Conservation (phyloP, 2,329 filamentous ascomycete species). For the Alternaria conjuncta region DNA sequence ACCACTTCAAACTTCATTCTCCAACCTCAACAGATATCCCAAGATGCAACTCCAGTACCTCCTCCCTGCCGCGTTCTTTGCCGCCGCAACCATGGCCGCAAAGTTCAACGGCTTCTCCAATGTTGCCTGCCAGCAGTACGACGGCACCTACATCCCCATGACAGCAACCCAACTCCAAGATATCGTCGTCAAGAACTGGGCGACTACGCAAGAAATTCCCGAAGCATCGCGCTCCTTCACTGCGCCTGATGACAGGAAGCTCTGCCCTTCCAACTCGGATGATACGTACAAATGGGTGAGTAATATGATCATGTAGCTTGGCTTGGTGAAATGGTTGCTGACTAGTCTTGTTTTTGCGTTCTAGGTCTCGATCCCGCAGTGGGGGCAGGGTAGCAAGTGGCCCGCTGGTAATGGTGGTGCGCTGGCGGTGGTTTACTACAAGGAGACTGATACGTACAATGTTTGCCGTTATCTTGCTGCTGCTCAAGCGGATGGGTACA, state of each 20-base stretch:
- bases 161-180: not conserved
- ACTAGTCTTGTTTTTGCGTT: not conserved
- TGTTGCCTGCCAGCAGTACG: not conserved
- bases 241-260: not conserved
- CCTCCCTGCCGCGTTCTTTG: not conserved
- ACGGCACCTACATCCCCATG: not conserved
- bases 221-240: not conserved
- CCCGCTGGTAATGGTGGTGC: not conserved
- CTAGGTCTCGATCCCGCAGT: not conserved
- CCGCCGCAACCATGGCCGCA: not conserved
- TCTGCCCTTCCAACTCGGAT: not conserved
- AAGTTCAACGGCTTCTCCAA: not conserved
- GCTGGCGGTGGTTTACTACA: conserved; percentile 6
- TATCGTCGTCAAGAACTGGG: not conserved
- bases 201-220: not conserved
- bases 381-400: not conserved
- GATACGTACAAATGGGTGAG: not conserved
- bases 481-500: not conserved
- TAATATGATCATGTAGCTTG: not conserved
- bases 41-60: not conserved
- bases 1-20: not conserved
- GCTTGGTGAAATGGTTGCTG: not conserved
- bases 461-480: not conserved
- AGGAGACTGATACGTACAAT: conserved; percentile 9
- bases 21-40: not conserved